Evolutionary conservation across 768 basidiomycete genomes (phyloP).

Genomic region (Polyporus arcularius): DNA sequence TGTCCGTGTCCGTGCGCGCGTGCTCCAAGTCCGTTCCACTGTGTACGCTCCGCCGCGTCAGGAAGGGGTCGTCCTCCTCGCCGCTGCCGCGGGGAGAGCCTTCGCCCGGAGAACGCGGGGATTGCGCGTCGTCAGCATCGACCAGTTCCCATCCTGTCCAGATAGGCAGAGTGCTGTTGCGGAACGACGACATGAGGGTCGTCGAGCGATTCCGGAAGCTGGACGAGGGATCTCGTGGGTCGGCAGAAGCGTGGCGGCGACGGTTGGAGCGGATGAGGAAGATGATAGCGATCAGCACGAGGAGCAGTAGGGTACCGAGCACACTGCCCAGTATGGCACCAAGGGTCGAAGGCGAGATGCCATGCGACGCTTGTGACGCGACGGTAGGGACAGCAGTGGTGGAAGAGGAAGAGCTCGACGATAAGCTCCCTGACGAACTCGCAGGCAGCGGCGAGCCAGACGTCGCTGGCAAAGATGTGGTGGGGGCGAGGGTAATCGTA

Average conservation of each 20-base stretch:
- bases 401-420: conserved; percentile 5
- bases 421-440: background rate
- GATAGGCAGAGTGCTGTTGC: conserved; percentile 26
- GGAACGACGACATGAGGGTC: conserved; percentile 19
- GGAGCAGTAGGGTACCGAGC: conserved; percentile 57
- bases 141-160: conserved; percentile 37
- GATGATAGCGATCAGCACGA: conserved; percentile 51
- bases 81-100: conserved; percentile 70
- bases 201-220: conserved; percentile 45
- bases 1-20: conserved; percentile 28
- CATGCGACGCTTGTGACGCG: conserved; percentile 13
- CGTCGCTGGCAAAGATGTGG: conserved; percentile 10
- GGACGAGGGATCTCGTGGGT: conserved; percentile 23
- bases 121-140: conserved; percentile 22
- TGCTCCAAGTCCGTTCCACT: conserved; percentile 26
- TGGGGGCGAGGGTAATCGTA: conserved; percentile 19
- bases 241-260: conserved; percentile 23
- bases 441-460: conserved; percentile 18
- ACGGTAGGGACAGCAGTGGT: conserved; percentile 12
- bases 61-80: conserved; percentile 68
- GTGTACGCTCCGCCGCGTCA: conserved; percentile 25
- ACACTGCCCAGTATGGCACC: conserved; percentile 64
- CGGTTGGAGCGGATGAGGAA: conserved; percentile 37
- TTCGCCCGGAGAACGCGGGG: conserved; percentile 46
- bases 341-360: conserved; percentile 36